Evolutionary conservation across 768 basidiomycete genomes (phyloP).

Genomic region (Strobilomyces echinocephalus): DNA sequence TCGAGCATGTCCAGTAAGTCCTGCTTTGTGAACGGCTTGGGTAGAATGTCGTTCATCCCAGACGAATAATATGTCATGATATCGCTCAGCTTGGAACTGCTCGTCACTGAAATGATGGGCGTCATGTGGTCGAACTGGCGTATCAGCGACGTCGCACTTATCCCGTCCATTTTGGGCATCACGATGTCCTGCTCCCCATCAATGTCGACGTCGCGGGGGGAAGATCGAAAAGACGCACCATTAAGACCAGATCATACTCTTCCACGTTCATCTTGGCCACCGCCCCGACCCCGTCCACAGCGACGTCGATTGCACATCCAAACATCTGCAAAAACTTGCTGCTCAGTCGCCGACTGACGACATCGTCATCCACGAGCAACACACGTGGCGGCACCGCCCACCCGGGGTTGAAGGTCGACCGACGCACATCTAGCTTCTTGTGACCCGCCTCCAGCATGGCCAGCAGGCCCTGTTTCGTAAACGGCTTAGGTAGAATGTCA

Average conservation of each 20-base stretch:
- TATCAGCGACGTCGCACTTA: slow-evolving; percentile 88
- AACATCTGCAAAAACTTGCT: slow-evolving; percentile 95
- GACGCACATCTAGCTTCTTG: slow-evolving; percentile 60
- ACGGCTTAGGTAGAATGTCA: slow-evolving; percentile 94
- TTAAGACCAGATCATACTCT: slow-evolving; percentile 93
- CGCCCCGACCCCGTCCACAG: slow-evolving; percentile 87
- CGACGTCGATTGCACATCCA: slow-evolving; percentile 91
- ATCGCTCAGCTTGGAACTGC: slow-evolving; percentile 85
- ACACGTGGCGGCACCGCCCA: slow-evolving; percentile 92
- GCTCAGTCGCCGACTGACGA: slow-evolving; percentile 80
- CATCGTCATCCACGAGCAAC: slow-evolving; percentile 91
- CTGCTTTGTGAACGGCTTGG: slow-evolving; percentile 97
- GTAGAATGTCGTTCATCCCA: slow-evolving; percentile 96
- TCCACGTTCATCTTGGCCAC: slow-evolving; percentile 96
- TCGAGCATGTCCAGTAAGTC: slow-evolving; percentile 90
- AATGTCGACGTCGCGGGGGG: too few species aligned
- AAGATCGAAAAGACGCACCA: slow-evolving; percentile 59
- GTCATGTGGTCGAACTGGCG: slow-evolving; percentile 93
- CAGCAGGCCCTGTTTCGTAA: slow-evolving; percentile 90
- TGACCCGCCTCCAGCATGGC: too few species aligned
- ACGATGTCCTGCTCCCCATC: slow-evolving; percentile 71
- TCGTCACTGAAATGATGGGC: slow-evolving; percentile 98
- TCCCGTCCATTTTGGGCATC: slow-evolving; percentile 85
- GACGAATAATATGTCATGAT: slow-evolving; percentile 71
- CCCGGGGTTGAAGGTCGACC: slow-evolving; percentile 79